Base-by-base conservation (phyloP, 805 yeast species). In the Monosporozyma servazzii region DNA sequence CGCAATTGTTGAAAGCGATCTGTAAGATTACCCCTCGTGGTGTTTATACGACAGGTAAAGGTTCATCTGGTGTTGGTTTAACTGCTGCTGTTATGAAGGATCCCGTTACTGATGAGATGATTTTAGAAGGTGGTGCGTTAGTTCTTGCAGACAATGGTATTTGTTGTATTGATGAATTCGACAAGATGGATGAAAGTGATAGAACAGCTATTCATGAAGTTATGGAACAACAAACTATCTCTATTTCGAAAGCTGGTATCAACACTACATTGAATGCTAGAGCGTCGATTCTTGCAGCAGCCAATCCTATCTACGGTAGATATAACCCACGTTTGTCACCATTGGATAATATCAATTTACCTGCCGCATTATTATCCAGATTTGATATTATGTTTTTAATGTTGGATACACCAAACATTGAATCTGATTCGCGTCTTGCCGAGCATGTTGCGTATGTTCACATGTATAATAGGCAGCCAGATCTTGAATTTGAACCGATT, bases 81-180 rank as follows among this genome's bases (percentile, higher is more conserved):
- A 93, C 99, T 3, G 99, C 99, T 1, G 99, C 99, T 0, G 99
- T 93, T 36, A 89, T 93, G 95, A 80, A 93, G 63, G 99, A 93
- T 68, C 97, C 98, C 2, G 91, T 90, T n/a, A 93, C 99, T 1
- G 99, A 93, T 69, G 99, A 93, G 70, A 87, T 91, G 95, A 88
- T 93, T 15, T 75, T 93, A 48, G 99, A 93, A 76, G 99, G 98
- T 53, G 99, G 99, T 70, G 98, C 99, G 1, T 75, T 93, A 52
- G 98, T 93, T 6, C 72, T 93, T 51, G 96, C 99, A 0, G 99
- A 93, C 71, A 89, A 91, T 65, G 99, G 99, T 67, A 85, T 93
- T 56, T 93, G 98, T 73, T 93, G 99, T 69, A 93, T 93, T 65
- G 99, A 93, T 78, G 99, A 93, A 74, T 93, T 93, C 64, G 99